Conservation (phyloP, 129 eudicot species). For the Lactuca sativa region DNA sequence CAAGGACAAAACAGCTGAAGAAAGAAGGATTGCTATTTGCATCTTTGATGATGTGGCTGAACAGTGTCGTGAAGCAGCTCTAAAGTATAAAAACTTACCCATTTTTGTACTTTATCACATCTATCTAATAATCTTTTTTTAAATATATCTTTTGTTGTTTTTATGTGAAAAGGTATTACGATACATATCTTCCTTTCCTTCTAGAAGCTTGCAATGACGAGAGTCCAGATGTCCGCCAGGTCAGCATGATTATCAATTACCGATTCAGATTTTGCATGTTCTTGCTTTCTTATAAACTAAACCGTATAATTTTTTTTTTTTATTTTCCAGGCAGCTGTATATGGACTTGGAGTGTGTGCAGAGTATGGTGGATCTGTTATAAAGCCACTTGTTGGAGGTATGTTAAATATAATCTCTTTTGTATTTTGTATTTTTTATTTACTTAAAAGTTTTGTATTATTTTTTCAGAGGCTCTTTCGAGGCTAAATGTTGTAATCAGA, state of each 20-base stretch:
- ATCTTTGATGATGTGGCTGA: slow-evolving; percentile 99
- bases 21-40: slow-evolving; percentile 97
- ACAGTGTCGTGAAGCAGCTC: slow-evolving; percentile 98
- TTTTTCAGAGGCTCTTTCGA: slow-evolving; percentile 92
- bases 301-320: background rate
- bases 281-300: slow-evolving; percentile 19
- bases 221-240: slow-evolving; percentile 96
- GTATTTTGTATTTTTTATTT: background rate
- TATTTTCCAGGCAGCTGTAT: slow-evolving; percentile 86
- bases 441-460: slow-evolving; percentile 5
- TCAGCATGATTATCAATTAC: slow-evolving; percentile 22
- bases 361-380: slow-evolving; percentile 93
- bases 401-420: background rate
- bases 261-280: background rate
- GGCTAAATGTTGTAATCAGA: slow-evolving; percentile 84
- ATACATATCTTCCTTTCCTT: slow-evolving; percentile 93
- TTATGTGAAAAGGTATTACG: slow-evolving; percentile 66
- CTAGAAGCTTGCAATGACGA: slow-evolving; percentile 98
- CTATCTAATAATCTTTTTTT: background rate
- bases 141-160: background rate
- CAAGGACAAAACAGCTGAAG: slow-evolving; percentile 96
- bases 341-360: slow-evolving; percentile 99
- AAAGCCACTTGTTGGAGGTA: slow-evolving; percentile 95
- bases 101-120: too few relatives aligned
- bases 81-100: slow-evolving; percentile 47